These are phyloP conservation scores for Boletus semigastroideus DNA, from an alignment of 1,284 basidiomycete genomes.

Conservation along the genomic window DNA sequence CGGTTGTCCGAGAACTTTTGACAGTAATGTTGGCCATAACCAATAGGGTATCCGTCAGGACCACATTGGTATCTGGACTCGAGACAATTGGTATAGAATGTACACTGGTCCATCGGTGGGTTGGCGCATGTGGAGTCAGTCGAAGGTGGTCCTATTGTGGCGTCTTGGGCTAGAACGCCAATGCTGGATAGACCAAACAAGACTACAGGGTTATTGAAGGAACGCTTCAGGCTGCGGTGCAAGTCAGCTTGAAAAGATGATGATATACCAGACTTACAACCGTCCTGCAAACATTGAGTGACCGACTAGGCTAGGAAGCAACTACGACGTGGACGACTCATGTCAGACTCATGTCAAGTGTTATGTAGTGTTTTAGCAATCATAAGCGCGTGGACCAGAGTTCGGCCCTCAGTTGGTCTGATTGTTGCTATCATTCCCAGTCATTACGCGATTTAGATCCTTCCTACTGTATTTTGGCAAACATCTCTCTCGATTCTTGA, in stretches of 20 bases:
- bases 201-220: not conserved
- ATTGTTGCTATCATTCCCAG: too few species aligned
- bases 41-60: slow-evolving; percentile 41
- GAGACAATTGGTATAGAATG: slow-evolving; percentile 45
- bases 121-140: slow-evolving; percentile 31
- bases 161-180: not conserved
- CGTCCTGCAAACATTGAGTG: not conserved
- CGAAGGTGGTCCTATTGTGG: slow-evolving; percentile 16
- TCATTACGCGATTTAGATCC: too few species aligned
- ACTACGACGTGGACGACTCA: not conserved
- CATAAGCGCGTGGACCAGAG: not conserved
- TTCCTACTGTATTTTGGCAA: slow-evolving; percentile 34
- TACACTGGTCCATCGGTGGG: slow-evolving; percentile 40
- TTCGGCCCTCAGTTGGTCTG: too few species aligned
- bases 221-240: not conserved
- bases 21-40: slow-evolving; percentile 41
- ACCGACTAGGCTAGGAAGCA: not conserved
- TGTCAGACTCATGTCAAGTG: not conserved
- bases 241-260: not conserved
- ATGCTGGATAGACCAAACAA: not conserved
- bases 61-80: slow-evolving; percentile 46
- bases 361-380: not conserved
- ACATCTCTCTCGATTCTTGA: slow-evolving; percentile 59
- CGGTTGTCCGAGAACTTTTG: slow-evolving; percentile 36
- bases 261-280: not conserved